Evolutionary conservation across 2,329 filamentous ascomycete genomes (phyloP), one percentile per base, ranked within the genome.

Genomic region (Nemania diffusa): DNA sequence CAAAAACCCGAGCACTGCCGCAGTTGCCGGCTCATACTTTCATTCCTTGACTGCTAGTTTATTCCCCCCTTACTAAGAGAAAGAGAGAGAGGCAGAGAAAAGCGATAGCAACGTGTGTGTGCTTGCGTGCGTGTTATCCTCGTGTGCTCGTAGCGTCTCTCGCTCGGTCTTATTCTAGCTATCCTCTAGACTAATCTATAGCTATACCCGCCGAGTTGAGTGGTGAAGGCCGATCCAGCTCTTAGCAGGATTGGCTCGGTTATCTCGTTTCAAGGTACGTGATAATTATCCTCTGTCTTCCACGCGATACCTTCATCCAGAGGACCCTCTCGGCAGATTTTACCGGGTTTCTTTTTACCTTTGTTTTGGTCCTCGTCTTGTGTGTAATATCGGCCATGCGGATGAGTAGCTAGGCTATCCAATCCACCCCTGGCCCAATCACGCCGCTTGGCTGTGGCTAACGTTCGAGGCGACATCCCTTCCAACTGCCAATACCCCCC

Each of bases 321-420:
- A 74, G 62, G 40, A 50, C 53, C 73, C 53, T 56, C 67, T 72
- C 74, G 73, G 76, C 71, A 75, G 63, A 72, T 75, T 67, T 65
- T 68, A 65, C 65, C 66, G 67, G 56, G 60, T 66, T 62, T 69
- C 67, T n/a, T n/a, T n/a, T n/a, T 69, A 59, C 65, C 53, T 65
- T 60, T 62, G 64, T 65, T 65, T 69, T 66, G 69, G 67, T 53
- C 20, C 17, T n/a, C 8, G 17, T 69, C 69, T 63, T 72, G 67
- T 65, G 42, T 42, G 42, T 60, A 59, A 64, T 64, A 58, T 77
- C 76, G 76, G 76, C 64, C 71, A 70, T 76, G 72, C 76, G 76
- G 76, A 78, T 77, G 73, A 72, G 70, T 68, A 53, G 71, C 69
- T 71, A 69, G 68, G 71, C 71, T 67, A 60, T 69, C 57, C 68